A percentile compares a stretch with the other conserved stretches of the same genome.
phyloP scores from a whole-genome alignment of 176 grass and related monocot species.

The Calamus simplicifolius region DNA sequence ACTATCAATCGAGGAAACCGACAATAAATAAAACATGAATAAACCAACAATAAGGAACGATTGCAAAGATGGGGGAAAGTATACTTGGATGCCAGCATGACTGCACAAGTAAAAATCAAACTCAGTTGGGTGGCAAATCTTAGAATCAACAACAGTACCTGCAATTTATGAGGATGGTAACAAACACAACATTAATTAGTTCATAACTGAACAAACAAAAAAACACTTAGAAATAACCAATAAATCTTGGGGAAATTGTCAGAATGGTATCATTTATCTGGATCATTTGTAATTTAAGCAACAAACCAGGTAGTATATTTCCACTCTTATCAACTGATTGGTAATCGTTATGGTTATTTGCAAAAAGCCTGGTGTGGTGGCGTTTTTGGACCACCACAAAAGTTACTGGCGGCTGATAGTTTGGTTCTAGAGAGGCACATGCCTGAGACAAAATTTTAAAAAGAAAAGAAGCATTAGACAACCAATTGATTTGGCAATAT shows the following conservation, averaged over 20 bases:
- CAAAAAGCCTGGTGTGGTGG: slow-evolving; percentile 84
- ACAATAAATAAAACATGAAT: not conserved
- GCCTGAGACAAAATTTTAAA: slow-evolving; percentile 37
- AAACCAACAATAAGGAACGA: not conserved
- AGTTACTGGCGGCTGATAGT: slow-evolving; percentile 74
- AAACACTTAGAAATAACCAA: not conserved
- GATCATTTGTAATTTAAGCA: not conserved
- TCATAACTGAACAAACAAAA: not conserved
- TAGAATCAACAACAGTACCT: slow-evolving; percentile 87
- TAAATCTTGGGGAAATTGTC: too few relatives aligned
- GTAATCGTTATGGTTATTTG: slow-evolving; percentile 66
- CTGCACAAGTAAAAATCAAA: slow-evolving; percentile 94
- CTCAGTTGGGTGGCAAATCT: slow-evolving; percentile 90
- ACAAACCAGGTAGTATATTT: slow-evolving; percentile 81
- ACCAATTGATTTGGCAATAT: not conserved
- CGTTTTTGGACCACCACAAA: slow-evolving; percentile 93
- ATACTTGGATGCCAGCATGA: slow-evolving; percentile 83
- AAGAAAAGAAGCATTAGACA: slow-evolving; percentile 1
- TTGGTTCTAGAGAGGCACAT: slow-evolving; percentile 64
- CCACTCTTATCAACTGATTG: slow-evolving; percentile 55
- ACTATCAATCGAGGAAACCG: not conserved
- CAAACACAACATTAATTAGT: too few relatives aligned
- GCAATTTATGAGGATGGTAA: not conserved
- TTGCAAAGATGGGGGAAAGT: not conserved
- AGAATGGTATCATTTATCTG: too few relatives aligned